A percentile compares a stretch with the other conserved stretches of the same genome.
Evolutionary conservation across 2,329 filamentous ascomycete species (phyloP).

Genomic region (Calonectria leucothoes): DNA sequence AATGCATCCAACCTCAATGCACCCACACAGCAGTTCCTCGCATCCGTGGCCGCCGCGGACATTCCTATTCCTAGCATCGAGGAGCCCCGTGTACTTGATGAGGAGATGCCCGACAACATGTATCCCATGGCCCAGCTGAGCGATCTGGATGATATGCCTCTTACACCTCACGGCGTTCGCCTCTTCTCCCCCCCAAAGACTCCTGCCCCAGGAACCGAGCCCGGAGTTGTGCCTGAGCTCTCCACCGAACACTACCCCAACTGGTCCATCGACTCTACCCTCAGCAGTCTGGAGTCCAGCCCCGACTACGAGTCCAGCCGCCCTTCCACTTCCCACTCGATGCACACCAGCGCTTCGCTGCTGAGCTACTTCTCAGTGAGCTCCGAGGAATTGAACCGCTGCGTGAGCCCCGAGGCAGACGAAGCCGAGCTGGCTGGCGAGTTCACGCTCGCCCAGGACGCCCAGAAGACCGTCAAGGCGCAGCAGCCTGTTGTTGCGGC

Average conservation of each 20-base stretch:
- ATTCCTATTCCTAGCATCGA: conserved; percentile 75
- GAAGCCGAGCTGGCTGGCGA: conserved; percentile 37
- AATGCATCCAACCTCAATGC: conserved; percentile 64
- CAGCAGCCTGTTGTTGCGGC: conserved; percentile 24
- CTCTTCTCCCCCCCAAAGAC: conserved; percentile 69
- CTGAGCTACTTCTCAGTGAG: conserved; percentile 67
- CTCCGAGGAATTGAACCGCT: conserved; percentile 66
- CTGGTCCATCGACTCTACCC: conserved; percentile 68
- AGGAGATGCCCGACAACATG: conserved; percentile 55
- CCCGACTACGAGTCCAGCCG: conserved; percentile 70
- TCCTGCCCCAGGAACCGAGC: conserved; percentile 61
- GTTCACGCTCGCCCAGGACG: conserved; percentile 43
- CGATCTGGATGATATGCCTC: conserved; percentile 46
- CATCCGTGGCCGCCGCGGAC: conserved; percentile 73
- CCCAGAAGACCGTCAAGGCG: conserved; percentile 46
- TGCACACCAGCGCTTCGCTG: conserved; percentile 67
- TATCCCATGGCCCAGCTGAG: conserved; percentile 50
- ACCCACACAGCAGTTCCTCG: conserved; percentile 74
- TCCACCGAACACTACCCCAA: conserved; percentile 64
- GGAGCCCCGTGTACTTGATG: conserved; percentile 59
- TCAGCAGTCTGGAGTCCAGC: conserved; percentile 69
- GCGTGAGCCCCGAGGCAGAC: conserved; percentile 61
- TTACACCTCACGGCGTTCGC: conserved; percentile 47
- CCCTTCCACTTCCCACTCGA: conserved; percentile 70
- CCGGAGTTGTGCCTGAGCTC: conserved; percentile 55